Conservation (phyloP, 371 early-diverging fungal genomes). For the Mortierella sp. region DNA sequence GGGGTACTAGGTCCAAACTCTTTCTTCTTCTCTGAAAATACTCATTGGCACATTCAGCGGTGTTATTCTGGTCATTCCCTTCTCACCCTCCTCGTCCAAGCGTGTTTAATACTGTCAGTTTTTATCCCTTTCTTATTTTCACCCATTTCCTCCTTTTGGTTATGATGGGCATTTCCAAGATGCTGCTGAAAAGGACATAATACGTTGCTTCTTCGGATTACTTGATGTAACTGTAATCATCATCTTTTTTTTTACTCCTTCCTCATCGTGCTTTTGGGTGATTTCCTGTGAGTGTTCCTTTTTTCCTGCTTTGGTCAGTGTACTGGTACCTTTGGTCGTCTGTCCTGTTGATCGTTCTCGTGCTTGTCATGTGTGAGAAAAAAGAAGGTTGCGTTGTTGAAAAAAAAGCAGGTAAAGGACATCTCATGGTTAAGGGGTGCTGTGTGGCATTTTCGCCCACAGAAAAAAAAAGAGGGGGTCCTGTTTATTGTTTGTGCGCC, state of each 20-base stretch:
- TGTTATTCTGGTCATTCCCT: neutral
- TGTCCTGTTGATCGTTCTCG: neutral
- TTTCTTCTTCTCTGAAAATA: neutral
- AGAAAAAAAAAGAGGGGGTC: too few species aligned
- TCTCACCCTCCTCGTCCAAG: neutral
- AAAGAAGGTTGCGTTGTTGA: too few species aligned
- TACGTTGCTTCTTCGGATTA: conserved; percentile 22
- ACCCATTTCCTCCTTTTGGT: neutral
- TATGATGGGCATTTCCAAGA: neutral
- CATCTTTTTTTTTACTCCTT: conserved; percentile 10
- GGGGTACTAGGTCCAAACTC: neutral
- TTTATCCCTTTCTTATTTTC: neutral
- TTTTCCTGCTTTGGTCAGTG: neutral
- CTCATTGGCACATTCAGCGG: neutral
- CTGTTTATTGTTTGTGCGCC: too few species aligned
- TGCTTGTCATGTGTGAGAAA: too few species aligned
- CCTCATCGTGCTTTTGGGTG: neutral
- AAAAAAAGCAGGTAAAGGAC: too few species aligned
- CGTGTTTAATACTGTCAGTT: too few species aligned
- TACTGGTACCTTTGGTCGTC: neutral
- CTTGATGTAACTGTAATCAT: conserved; percentile 47
- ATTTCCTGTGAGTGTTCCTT: neutral
- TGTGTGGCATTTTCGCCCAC: too few species aligned
- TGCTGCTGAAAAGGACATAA: neutral
- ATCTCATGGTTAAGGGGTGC: too few species aligned